A percentile compares a stretch with the other conserved stretches of the same genome.
Conservation (phyloP, 495 filamentous ascomycete species). For the Tuber brumale region DNA sequence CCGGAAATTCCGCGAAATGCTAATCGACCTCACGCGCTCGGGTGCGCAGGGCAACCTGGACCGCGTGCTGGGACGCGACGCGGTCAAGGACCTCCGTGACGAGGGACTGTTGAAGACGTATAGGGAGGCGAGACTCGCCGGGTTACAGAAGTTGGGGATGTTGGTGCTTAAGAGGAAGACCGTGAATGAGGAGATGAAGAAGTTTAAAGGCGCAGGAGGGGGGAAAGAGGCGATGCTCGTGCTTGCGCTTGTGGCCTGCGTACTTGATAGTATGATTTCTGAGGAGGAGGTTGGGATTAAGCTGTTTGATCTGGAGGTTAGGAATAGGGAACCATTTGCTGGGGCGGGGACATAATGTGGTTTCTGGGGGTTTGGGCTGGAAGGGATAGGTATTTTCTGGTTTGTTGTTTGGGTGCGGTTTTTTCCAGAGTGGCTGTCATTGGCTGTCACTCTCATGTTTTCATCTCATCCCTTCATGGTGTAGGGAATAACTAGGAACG, state of each 20-base stretch:
- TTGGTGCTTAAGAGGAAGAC: constrained; percentile 38
- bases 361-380: too few species aligned
- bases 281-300: neutral
- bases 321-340: neutral
- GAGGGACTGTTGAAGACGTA: neutral
- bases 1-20: neutral
- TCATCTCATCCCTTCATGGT: neutral
- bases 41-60: neutral
- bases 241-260: neutral
- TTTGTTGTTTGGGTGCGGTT: neutral
- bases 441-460: neutral
- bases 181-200: constrained; percentile 21
- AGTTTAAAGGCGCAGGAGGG: neutral
- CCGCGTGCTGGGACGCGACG: neutral
- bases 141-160: constrained; percentile 62
- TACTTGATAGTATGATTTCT: neutral
- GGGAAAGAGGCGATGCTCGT: neutral
- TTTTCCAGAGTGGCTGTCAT: neutral
- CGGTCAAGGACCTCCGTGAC: neutral
- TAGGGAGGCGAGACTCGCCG: constrained; percentile 28
- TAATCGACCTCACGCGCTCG: neutral
- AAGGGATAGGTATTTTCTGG: neutral
- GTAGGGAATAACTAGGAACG: neutral
- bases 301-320: neutral
- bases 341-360: neutral